These are phyloP conservation scores for Ormosia emarginata DNA, from an alignment of 306 rosid genomes.

Conservation along the genomic window DNA sequence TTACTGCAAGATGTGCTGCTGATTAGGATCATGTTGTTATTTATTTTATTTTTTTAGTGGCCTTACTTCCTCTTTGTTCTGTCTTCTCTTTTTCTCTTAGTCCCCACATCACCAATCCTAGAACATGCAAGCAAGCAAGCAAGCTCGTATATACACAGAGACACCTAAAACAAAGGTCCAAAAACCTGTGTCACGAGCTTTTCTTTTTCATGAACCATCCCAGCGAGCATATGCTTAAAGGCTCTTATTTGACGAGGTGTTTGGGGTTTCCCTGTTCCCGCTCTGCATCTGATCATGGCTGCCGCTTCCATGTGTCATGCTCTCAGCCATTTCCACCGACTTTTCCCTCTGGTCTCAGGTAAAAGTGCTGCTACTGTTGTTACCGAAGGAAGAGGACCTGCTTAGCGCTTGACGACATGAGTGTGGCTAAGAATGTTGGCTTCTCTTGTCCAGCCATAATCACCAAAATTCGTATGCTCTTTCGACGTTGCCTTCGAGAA, in stretches of 20 bases:
- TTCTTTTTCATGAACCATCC: background rate
- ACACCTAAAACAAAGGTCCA: conserved; percentile 1
- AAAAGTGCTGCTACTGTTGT: conserved; percentile 34
- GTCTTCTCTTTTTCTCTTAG: no score
- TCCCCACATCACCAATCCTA: background rate
- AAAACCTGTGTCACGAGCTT: conserved; percentile 22
- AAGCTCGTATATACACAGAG: background rate
- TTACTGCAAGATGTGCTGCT: no score
- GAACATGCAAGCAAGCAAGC: conserved; percentile 15
- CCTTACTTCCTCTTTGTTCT: no score
- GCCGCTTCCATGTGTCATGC: conserved; percentile 9
- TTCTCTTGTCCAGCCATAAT: conserved; percentile 89
- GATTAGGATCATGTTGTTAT: no score
- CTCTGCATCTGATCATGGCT: background rate
- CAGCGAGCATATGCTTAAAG: background rate
- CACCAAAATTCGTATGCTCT: conserved; percentile 39
- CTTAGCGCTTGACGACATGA: conserved; percentile 42
- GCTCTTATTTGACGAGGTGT: conserved; percentile 29
- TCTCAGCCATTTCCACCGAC: conserved; percentile 30
- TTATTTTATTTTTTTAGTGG: no score
- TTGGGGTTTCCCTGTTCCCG: conserved; percentile 14
- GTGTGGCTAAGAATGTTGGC: conserved; percentile 90
- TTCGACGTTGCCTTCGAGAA: no score
- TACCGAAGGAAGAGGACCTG: conserved; percentile 61
- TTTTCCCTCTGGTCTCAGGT: conserved; percentile 38